Conservation (phyloP, 2,329 filamentous ascomycete species). For the Penicillium sp. region DNA sequence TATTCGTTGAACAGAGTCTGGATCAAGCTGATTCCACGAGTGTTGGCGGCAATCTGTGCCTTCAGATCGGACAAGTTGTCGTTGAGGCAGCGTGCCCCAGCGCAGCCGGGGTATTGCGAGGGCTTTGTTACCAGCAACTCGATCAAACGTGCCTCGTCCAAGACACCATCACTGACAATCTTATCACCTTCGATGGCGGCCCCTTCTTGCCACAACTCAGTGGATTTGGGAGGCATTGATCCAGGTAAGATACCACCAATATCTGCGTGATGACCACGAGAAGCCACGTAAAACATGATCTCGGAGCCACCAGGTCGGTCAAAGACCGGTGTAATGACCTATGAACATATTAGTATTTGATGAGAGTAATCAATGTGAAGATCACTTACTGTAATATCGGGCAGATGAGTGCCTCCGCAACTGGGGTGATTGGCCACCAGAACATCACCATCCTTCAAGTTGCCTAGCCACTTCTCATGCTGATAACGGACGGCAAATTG, state of each 20-base stretch:
- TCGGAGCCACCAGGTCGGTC: slow-evolving; percentile 60
- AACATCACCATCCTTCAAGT: slow-evolving; percentile 75
- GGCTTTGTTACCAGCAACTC: slow-evolving; percentile 72
- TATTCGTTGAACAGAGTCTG: slow-evolving; percentile 74
- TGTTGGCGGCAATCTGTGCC: slow-evolving; percentile 82
- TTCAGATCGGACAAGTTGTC: slow-evolving; percentile 87
- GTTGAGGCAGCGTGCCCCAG: slow-evolving; percentile 72
- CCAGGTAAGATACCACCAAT: slow-evolving; percentile 81
- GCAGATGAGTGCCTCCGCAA: slow-evolving; percentile 79
- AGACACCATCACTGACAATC: slow-evolving; percentile 72
- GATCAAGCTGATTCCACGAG: slow-evolving; percentile 80
- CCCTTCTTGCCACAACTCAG: slow-evolving; percentile 50
- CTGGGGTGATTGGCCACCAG: slow-evolving; percentile 83
- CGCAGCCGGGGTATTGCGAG: slow-evolving; percentile 71
- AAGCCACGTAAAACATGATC: slow-evolving; percentile 80
- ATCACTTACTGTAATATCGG: slow-evolving; percentile 69
- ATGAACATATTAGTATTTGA: background rate
- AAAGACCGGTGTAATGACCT: slow-evolving; percentile 73
- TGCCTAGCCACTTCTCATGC: slow-evolving; percentile 76
- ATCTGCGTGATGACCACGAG: slow-evolving; percentile 77
- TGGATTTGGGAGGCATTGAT: slow-evolving; percentile 68
- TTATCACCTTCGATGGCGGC: slow-evolving; percentile 53
- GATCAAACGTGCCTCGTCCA: slow-evolving; percentile 74
- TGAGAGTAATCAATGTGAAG: background rate
- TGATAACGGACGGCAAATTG: slow-evolving; percentile 79